Conservation (phyloP, 768 basidiomycete genomes). For the Lactarius trivialis region DNA sequence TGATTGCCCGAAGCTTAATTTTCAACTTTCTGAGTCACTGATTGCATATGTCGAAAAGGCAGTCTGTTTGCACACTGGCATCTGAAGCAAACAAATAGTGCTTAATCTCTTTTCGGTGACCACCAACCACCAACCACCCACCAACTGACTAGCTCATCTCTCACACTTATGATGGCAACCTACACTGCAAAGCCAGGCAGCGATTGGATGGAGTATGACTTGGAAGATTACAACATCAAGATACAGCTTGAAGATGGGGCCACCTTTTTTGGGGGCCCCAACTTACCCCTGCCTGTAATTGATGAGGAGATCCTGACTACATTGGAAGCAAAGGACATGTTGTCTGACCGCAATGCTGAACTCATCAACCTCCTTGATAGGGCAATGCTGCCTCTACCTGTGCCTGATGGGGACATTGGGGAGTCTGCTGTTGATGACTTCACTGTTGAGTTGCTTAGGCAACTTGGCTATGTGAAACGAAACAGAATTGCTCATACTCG, state of each 20-base stretch:
- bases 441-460: not conserved
- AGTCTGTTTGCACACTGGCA: no score
- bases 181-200: conserved; percentile 6
- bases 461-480: conserved; percentile 1
- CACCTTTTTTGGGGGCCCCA: not conserved
- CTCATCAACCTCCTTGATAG: not conserved
- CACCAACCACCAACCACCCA: no score
- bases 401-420: not conserved
- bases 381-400: not conserved
- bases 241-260: not conserved
- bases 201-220: not conserved
- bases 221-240: not conserved
- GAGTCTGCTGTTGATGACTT: conserved; percentile 9
- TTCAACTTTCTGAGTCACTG: no score
- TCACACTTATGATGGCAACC: conserved; percentile 5
- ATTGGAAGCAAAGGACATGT: not conserved
- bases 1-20: no score
- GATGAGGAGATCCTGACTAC: not conserved
- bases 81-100: no score
- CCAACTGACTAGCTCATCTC: no score
- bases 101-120: no score
- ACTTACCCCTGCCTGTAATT: not conserved
- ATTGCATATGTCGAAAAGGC: no score
- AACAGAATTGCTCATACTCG: not conserved
- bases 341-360: not conserved